These are phyloP conservation scores for Cyclaneusma minus DNA, from an alignment of 2,329 filamentous ascomycete genomes.

Conservation along the genomic window DNA sequence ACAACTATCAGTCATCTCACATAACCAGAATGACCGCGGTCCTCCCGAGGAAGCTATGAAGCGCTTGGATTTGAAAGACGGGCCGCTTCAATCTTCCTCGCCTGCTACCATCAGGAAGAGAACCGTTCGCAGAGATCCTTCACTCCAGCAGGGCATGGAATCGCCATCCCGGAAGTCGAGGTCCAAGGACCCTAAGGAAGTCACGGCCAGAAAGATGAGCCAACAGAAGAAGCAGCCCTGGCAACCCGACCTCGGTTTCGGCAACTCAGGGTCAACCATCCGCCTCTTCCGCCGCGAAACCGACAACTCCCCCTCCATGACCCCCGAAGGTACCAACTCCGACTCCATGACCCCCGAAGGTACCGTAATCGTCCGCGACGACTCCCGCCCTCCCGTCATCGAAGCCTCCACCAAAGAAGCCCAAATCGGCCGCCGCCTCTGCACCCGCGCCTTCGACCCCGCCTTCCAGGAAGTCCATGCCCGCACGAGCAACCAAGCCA, in stretches of 20 bases:
- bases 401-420: conserved; percentile 65
- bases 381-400: conserved; percentile 44
- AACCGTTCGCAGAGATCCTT: conserved; percentile 29
- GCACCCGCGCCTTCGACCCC: conserved; percentile 67
- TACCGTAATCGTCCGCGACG: conserved; percentile 28
- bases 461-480: conserved; percentile 74
- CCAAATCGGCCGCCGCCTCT: conserved; percentile 64
- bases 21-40: conserved; percentile 18
- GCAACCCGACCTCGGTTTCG: conserved; percentile 81
- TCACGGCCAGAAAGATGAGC: conserved; percentile 4
- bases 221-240: conserved; percentile 50
- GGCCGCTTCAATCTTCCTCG: conserved; percentile 39
- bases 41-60: conserved; percentile 41
- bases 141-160: conserved; percentile 22
- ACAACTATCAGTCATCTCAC: conserved; percentile 39
- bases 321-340: conserved; percentile 10
- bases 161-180: conserved; percentile 20
- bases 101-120: conserved; percentile 41
- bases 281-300: conserved; percentile 84
- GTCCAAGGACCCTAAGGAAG: conserved; percentile 4
- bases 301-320: conserved; percentile 31
- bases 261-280: conserved; percentile 83
- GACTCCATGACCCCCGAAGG: conserved; percentile 8
- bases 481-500: conserved; percentile 54
- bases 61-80: conserved; percentile 44